Evolutionary conservation across 371 early-diverging fungal species (phyloP), one percentile per base, ranked within the genome.

Genomic region (Zopfochytrium polystomum): DNA sequence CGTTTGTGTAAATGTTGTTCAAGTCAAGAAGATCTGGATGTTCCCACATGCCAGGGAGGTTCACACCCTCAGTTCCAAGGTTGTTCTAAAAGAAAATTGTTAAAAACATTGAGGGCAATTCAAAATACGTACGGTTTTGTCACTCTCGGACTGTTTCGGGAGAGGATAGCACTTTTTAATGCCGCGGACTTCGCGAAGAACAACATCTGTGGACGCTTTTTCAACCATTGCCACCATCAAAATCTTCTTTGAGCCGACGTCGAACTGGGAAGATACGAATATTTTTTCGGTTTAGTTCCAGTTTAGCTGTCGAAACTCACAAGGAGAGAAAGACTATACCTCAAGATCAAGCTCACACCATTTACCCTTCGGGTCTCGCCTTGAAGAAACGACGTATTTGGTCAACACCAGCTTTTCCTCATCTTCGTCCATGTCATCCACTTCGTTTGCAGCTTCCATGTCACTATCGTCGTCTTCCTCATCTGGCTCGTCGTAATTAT

Each of bases 1-100:
- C 99, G 82, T 99, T 99, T 64, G 98, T 93, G 71, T 90, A 87
- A 58, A 96, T 88, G 43, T 80, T 75, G 75, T 90, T 83, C 50
- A 96, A 76, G 67, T 96, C 93, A 60, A 95, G 83, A 45, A 58
- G 55, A 44, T 65, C 20, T 32, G 46, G 54, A 48, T 58, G 75
- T 5, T 82, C 78, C 97, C 96, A 96, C 77, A 96, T 88, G 57
- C 94, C 96, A 49, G 75, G 76, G 44, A 99, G 75, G 77, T 95
- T 96, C 65, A 88, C 83, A 71, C 98, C 98, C 55, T 95, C 93
- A 1, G 96, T 90, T 51, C 90, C 88, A 45, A 95, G 65, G 62
- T 77, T 77, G 27, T 71, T 60, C 55, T 74, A 52, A 45, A 43
- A 30, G 23, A 63, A 44, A 54, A 60, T 31, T 27, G 31, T 53